These are phyloP conservation scores for Verbena officinalis DNA, from an alignment of 257 asterid genomes.

Conservation along the genomic window DNA sequence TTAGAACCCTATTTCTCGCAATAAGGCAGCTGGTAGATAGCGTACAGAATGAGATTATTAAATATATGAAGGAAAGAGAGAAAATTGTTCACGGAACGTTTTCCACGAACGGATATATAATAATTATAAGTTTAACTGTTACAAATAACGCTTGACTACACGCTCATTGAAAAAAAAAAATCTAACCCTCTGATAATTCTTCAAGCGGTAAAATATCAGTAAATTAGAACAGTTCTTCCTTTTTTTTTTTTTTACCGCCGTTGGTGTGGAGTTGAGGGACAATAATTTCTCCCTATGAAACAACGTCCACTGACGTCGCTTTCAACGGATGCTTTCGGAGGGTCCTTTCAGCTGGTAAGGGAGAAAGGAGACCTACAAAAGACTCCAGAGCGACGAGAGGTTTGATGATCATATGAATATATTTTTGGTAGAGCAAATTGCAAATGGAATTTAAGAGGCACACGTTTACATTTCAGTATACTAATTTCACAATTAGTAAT, in stretches of 20 bases:
- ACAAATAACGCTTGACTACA: conserved; percentile 7
- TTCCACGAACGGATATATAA: conserved; percentile 24
- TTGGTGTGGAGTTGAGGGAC: background rate
- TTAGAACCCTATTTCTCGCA: too few species aligned
- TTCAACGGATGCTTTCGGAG: conserved; percentile 29
- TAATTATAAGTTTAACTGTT: conserved; percentile 2
- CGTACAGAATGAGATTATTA: background rate
- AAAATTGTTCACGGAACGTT: conserved; percentile 45
- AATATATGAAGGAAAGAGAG: conserved; percentile 23
- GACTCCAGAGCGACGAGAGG: conserved; percentile 7
- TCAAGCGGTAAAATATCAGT: conserved; percentile 17
- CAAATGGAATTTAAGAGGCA: too few species aligned
- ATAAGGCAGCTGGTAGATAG: conserved; percentile 15
- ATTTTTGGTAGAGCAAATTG: too few species aligned
- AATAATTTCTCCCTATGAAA: conserved; percentile 16
- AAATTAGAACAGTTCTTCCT: background rate
- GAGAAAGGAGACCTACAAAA: conserved; percentile 31
- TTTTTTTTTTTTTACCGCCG: background rate
- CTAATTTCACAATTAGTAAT: too few species aligned
- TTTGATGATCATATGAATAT: background rate
- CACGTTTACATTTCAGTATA: too few species aligned
- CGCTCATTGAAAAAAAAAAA: conserved; percentile 10
- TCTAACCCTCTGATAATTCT: conserved; percentile 21
- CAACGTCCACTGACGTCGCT: conserved; percentile 40
- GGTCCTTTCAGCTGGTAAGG: conserved; percentile 25